A percentile compares a stretch with the other conserved stretches of the same genome.
These are phyloP conservation scores for Lolium multiflorum DNA, from an alignment of 176 grass and related monocot genomes.

Conservation along the genomic window DNA sequence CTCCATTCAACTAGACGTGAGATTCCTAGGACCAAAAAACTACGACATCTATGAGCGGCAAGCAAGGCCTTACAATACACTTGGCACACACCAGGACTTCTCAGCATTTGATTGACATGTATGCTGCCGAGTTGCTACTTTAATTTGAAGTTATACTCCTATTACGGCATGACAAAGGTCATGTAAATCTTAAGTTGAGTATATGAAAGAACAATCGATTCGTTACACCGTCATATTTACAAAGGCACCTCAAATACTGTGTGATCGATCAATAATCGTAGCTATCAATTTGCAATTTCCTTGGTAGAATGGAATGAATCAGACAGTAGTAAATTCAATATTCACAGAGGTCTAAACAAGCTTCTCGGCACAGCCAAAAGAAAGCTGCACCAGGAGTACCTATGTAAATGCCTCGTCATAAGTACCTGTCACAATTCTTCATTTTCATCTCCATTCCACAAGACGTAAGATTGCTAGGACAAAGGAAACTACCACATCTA, in stretches of 20 bases:
- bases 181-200: neutral
- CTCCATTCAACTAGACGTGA: conserved; percentile 43
- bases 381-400: conserved; percentile 34
- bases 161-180: neutral
- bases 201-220: neutral
- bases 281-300: neutral
- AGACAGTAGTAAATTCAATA: conserved; percentile 26
- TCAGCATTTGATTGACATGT: neutral
- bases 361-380: conserved; percentile 35
- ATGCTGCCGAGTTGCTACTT: neutral
- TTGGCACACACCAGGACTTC: neutral
- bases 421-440: conserved; percentile 56
- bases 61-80: neutral
- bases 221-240: neutral
- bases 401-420: conserved; percentile 27
- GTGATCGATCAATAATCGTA: neutral
- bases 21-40: neutral
- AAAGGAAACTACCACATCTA: neutral
- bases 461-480: neutral
- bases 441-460: conserved; percentile 58
- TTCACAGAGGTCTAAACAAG: conserved; percentile 33
- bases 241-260: neutral
- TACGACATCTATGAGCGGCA: neutral
- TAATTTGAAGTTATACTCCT: neutral
- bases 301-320: conserved; percentile 36